Evolutionary conservation across 2,329 filamentous ascomycete genomes (phyloP).

Genomic region (Cytospora mali): DNA sequence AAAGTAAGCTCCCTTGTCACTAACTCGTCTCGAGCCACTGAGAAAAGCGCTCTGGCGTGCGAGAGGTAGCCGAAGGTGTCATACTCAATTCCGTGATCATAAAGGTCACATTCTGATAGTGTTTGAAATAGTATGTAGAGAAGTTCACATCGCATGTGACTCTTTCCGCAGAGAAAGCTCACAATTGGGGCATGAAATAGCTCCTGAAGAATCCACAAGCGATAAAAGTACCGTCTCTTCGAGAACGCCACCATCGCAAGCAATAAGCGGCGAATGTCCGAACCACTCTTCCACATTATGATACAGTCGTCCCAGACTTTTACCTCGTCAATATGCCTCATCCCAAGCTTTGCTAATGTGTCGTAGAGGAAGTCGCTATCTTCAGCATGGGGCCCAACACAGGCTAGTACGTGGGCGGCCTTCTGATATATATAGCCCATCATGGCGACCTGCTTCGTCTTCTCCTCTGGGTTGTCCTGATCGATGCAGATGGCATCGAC

Average conservation of each 20-base stretch:
- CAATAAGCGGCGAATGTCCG: neutral
- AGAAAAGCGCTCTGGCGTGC: too few species aligned
- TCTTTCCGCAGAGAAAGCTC: neutral
- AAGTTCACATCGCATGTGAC: neutral
- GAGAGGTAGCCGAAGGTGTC: too few species aligned
- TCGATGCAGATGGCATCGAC: slow-evolving; percentile 23
- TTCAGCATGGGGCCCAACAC: slow-evolving; percentile 13
- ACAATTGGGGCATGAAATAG: neutral
- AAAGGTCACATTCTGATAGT: too few species aligned
- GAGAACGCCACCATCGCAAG: neutral
- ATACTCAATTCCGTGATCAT: too few species aligned
- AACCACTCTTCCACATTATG: too few species aligned
- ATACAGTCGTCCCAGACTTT: too few species aligned
- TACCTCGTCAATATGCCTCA: too few species aligned
- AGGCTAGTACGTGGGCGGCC: slow-evolving; percentile 13
- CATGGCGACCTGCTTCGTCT: neutral
- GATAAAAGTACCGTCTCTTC: neutral
- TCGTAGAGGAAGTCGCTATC: slow-evolving; percentile 4
- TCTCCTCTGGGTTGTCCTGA: slow-evolving; percentile 10
- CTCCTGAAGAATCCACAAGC: slow-evolving; percentile 2
- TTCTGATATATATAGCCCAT: slow-evolving; percentile 17
- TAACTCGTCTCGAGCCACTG: too few species aligned
- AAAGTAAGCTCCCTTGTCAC: too few species aligned
- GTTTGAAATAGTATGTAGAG: neutral
- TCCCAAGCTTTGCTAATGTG: neutral